Conservation (phyloP, 306 rosid genomes). For the Acacia melanoxylon region DNA sequence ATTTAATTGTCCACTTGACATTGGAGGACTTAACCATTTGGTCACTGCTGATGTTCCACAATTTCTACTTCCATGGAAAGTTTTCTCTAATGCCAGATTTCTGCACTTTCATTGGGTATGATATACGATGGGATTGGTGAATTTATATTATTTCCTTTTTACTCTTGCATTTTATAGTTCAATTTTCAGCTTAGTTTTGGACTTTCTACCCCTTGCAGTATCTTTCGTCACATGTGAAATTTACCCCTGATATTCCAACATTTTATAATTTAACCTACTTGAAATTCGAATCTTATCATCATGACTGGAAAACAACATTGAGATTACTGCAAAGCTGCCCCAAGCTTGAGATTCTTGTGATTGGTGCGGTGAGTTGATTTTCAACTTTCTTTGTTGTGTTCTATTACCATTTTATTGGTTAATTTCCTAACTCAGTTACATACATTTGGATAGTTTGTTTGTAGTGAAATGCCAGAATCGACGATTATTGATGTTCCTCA, state of each 20-base stretch:
- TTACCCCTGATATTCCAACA: not conserved
- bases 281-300: rapidly evolving
- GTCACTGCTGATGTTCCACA: not conserved
- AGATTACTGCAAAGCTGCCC: not conserved
- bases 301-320: not conserved
- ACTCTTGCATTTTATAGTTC: not conserved
- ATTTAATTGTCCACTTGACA: not conserved
- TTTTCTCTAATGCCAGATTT: not conserved
- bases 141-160: not conserved
- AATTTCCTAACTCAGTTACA: not conserved
- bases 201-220: not conserved
- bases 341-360: not conserved
- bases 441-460: not conserved
- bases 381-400: not conserved
- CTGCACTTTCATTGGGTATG: not conserved
- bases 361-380: not conserved
- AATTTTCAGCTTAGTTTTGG: not conserved
- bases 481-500: not conserved
- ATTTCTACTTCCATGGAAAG: not conserved
- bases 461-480: not conserved
- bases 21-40: not conserved
- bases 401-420: not conserved
- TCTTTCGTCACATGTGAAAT: no score
- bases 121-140: not conserved
- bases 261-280: not conserved